phyloP scores from a whole-genome alignment of 176 grass and related monocot species.

The Carex myosuroides region DNA sequence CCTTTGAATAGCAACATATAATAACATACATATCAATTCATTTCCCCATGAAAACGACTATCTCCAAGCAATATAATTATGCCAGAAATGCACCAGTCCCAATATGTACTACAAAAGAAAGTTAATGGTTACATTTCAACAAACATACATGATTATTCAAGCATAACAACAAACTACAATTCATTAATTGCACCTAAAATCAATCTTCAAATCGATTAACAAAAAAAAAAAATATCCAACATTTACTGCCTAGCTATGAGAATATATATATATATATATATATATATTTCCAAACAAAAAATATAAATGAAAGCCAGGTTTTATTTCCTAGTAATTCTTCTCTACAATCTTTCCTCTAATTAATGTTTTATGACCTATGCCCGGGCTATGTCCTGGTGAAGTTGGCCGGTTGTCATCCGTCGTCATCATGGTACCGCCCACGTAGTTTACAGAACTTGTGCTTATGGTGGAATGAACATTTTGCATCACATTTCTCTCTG shows the following conservation, averaged over 20 bases:
- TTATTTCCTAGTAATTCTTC: conserved; percentile 9
- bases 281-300: not conserved
- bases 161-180: not conserved
- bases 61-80: not conserved
- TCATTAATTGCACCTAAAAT: not conserved
- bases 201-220: not conserved
- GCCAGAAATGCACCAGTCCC: not conserved
- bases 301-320: not conserved
- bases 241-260: not conserved
- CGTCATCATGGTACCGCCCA: not conserved
- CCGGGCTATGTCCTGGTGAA: conserved; percentile 52
- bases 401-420: conserved; percentile 39
- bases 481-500: not conserved
- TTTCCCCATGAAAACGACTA: conserved; percentile 7
- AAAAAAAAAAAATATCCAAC: not conserved
- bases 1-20: not conserved
- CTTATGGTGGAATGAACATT: not conserved
- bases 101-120: not conserved
- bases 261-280: too few relatives aligned
- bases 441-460: not conserved
- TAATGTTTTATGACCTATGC: conserved; percentile 48
- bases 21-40: not conserved
- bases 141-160: conserved; percentile 4
- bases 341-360: not conserved
- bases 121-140: conserved; percentile 17